Base-by-base conservation (phyloP, 768 basidiomycete genomes). In the Chalciporus piperatus region DNA sequence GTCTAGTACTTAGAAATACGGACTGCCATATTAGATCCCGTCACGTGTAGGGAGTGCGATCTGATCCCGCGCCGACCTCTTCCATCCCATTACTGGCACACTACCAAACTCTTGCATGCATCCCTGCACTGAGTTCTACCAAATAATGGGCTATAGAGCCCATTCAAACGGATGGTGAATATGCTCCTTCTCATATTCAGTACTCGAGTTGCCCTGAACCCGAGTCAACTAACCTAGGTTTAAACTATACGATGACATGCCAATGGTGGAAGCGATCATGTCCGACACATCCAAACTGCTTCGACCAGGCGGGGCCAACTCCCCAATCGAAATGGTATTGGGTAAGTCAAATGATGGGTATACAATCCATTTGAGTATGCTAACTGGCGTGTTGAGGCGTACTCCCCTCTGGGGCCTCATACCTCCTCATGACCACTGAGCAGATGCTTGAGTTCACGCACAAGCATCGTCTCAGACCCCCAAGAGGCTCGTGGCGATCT, bases 241-340 rank as follows among this genome's bases (percentile, higher is more conserved):
- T 48, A 58, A 56, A 7, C 45, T 16, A 20, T 68, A 41, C 41
- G 70, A 77, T 48, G 72, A 78, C 35, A 74, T 70, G 48, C 63
- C 58, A 5, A 48, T 72, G 30, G 63, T 69, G 0, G 48, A 59
- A 6, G 62, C 61, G 2, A 59, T 79, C 14, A 59, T 59, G 1
- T 56, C 63, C 9, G 48, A 46, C 3, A 51, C 51, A 0, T 72
- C 72, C 12, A 69, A 67, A 39, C 22, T 57, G 5, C 59, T 79
- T 12, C 57, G 70, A 28, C 55, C 67, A 0, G 51, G 57, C 2
- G 67, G 64, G 1, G 27, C 25, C n/a, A 56, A 59, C 10, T 25
- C 66, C 6, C 64, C 69, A 1, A 35, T 78, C 9, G 78, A 79
- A 47, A 68, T 80, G 10, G 57, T 77, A 25, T 62, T 80, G 30